phyloP scores from a whole-genome alignment of 163 green algal genomes.

The Trebouxia gelatinosa region DNA sequence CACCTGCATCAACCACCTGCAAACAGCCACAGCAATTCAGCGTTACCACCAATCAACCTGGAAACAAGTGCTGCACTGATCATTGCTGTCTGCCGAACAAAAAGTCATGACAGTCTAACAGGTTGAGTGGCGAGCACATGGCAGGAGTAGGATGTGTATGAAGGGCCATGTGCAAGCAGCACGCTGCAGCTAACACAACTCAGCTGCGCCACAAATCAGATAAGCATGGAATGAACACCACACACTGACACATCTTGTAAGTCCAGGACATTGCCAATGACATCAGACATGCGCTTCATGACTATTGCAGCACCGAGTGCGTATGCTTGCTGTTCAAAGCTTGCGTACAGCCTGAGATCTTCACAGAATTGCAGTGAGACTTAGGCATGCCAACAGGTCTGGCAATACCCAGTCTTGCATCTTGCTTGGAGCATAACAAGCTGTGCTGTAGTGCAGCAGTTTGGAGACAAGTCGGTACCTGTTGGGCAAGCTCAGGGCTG shows the following conservation, averaged over 20 bases:
- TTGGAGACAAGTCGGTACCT: slow-evolving; percentile 36
- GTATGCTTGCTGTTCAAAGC: no score
- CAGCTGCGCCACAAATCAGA: no score
- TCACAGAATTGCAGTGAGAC: neutral
- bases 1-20: slow-evolving; percentile 60
- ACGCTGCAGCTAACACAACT: no score
- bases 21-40: neutral
- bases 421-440: neutral
- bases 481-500: slow-evolving; percentile 75
- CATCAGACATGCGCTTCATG: no score
- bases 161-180: neutral
- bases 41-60: slow-evolving; percentile 31
- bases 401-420: neutral
- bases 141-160: neutral
- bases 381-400: neutral
- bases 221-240: no score
- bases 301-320: no score
- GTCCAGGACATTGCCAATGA: no score
- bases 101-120: neutral
- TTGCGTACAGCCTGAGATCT: no score
- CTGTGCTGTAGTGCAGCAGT: neutral
- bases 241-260: no score
- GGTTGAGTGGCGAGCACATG: neutral
- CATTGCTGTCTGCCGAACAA: neutral
- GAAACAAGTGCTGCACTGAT: no score